Conservation (phyloP, 179 eudicot species). For the Carnegiea gigantea region DNA sequence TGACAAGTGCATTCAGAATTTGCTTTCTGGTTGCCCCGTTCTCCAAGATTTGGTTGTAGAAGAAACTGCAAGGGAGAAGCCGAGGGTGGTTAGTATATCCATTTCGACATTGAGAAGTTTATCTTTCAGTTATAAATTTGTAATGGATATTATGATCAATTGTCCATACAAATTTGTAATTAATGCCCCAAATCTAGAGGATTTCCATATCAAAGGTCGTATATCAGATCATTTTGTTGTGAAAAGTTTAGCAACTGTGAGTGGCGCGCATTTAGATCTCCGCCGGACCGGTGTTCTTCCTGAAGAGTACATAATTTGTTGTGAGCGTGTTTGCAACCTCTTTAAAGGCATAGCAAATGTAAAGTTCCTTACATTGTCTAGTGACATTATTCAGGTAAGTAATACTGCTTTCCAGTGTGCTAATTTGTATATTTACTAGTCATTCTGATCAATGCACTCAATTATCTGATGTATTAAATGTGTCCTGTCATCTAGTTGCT, state of each 20-base stretch:
- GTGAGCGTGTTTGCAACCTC: constrained; percentile 21
- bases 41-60: constrained; percentile 34
- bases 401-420: not conserved
- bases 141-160: constrained; percentile 20
- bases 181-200: constrained; percentile 28
- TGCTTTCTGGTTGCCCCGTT: constrained; percentile 30
- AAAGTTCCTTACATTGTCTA: constrained; percentile 20
- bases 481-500: constrained; percentile 19
- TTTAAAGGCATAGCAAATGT: constrained; percentile 23
- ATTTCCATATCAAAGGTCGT: constrained; percentile 32
- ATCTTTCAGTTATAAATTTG: constrained; percentile 27
- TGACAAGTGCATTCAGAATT: constrained; percentile 23
- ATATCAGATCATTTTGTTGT: constrained; percentile 30
- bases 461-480: not conserved
- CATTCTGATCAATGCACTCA: not conserved
- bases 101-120: constrained; percentile 17
- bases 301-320: constrained; percentile 12
- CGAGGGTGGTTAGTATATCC: constrained; percentile 24
- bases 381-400: constrained; percentile 25
- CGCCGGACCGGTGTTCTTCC: constrained; percentile 15
- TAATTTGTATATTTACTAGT: not conserved
- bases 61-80: constrained; percentile 30
- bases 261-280: constrained; percentile 25
- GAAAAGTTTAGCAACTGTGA: constrained; percentile 17
- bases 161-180: constrained; percentile 30